Conservation (phyloP, 345 rosid genomes). For the thale cress (Arabidopsis thaliana) region DNA sequence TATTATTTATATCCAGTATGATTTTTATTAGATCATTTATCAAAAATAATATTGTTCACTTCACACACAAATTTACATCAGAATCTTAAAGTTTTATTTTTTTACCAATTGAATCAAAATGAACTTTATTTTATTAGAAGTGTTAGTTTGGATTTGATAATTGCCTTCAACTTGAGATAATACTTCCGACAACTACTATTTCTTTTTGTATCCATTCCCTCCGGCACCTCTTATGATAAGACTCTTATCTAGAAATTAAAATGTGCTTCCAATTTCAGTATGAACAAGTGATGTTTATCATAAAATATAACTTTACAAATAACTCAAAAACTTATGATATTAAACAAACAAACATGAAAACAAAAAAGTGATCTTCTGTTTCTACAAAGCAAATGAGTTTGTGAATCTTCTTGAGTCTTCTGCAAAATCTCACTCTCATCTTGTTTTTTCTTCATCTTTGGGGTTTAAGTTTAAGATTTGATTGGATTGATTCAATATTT, state of each 20-base stretch:
- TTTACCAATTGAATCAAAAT: too few relatives aligned
- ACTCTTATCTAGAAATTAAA: not conserved
- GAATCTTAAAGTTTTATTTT: too few relatives aligned
- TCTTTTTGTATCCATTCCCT: not conserved
- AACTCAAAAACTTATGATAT: constrained; percentile 25
- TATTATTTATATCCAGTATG: not conserved
- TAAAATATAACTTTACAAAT: constrained; percentile 26
- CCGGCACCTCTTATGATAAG: too few relatives aligned
- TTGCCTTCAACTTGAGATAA: not conserved
- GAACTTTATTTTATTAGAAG: too few relatives aligned
- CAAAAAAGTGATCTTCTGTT: not conserved
- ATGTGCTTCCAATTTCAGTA: constrained; percentile 1
- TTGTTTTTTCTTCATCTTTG: constrained; percentile 4
- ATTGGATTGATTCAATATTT: constrained; percentile 14
- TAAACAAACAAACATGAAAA: constrained; percentile 30
- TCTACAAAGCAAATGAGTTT: constrained; percentile 20
- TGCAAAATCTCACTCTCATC: constrained; percentile 20
- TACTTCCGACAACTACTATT: too few relatives aligned
- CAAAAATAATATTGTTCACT: not conserved
- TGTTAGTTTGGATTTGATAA: not conserved
- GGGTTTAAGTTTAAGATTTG: not conserved
- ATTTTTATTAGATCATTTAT: not conserved
- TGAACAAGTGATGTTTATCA: constrained; percentile 31
- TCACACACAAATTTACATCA: not conserved
- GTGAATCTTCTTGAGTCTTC: constrained; percentile 6